These are phyloP conservation scores for Hyphodiscus sp. DNA, from an alignment of 2,329 filamentous ascomycete genomes.

Conservation along the genomic window DNA sequence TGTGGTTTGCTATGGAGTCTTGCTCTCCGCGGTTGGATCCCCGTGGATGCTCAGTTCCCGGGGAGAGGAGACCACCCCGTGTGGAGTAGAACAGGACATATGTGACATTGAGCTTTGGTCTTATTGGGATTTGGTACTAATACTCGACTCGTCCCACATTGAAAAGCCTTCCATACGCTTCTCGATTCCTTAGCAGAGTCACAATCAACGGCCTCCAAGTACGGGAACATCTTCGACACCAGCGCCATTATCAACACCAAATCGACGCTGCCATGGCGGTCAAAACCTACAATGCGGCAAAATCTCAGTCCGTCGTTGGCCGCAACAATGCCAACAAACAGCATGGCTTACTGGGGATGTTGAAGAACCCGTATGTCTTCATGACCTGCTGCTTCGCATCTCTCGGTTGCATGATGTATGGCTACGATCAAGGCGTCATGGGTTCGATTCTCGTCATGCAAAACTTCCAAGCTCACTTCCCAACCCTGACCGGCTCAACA, in stretches of 20 bases:
- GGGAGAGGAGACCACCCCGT: not conserved
- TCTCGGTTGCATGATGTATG: slow-evolving; percentile 26
- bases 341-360: slow-evolving; percentile 34
- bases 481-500: slow-evolving; percentile 27
- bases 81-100: not conserved
- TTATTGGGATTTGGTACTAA: not conserved
- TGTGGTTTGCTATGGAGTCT: not conserved
- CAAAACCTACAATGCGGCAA: not conserved
- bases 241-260: not conserved
- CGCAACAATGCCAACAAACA: slow-evolving; percentile 33
- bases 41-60: not conserved
- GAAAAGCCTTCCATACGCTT: not conserved
- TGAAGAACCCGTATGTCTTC: slow-evolving; percentile 36
- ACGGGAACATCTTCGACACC: not conserved
- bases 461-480: slow-evolving; percentile 32
- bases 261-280: not conserved
- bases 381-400: slow-evolving; percentile 31
- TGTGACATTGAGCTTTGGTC: not conserved
- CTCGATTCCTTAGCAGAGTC: not conserved
- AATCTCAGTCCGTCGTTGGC: slow-evolving; percentile 32
- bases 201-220: not conserved
- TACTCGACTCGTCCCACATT: not conserved
- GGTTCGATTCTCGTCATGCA: slow-evolving; percentile 32
- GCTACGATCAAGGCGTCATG: slow-evolving; percentile 34
- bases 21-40: not conserved